Percentiles rank a stretch among this genome's conserved stretches.
Evolutionary conservation across 768 basidiomycete species (phyloP).

Genomic region (Termitomyces sp.): DNA sequence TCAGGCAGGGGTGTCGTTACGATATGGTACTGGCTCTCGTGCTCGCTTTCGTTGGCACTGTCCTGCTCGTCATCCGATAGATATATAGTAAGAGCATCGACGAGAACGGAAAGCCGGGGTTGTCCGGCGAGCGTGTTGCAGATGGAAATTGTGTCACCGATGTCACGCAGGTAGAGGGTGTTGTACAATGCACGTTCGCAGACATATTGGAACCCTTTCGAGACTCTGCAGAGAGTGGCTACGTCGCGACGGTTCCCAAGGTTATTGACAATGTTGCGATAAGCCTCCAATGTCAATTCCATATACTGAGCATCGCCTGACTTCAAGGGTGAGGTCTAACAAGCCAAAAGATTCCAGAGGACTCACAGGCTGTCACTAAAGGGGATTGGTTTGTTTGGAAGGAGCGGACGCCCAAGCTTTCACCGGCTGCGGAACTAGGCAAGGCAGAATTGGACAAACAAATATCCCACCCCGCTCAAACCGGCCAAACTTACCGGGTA

Average conservation of each 20-base stretch:
- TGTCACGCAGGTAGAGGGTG: conserved; percentile 45
- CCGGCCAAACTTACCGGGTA: conserved; percentile 7
- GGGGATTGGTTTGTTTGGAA: conserved; percentile 13
- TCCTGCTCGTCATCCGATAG: conserved; percentile 29
- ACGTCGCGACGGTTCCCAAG: conserved; percentile 52
- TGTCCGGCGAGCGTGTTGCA: conserved; percentile 44
- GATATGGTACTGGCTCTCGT: conserved; percentile 20
- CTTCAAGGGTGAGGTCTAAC: neutral
- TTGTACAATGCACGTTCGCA: conserved; percentile 62
- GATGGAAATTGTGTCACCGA: conserved; percentile 34
- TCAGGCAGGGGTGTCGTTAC: conserved; percentile 24
- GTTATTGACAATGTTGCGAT: conserved; percentile 52
- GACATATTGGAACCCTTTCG: conserved; percentile 47
- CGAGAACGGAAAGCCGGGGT: conserved; percentile 46
- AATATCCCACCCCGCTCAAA: neutral
- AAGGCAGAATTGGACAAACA: neutral
- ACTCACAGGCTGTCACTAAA: conserved; percentile 27
- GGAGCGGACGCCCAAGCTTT: conserved; percentile 13
- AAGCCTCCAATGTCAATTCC: conserved; percentile 59
- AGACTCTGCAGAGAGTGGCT: conserved; percentile 55
- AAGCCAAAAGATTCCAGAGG: neutral
- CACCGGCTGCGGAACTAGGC: neutral
- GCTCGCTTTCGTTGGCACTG: conserved; percentile 24
- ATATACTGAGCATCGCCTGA: conserved; percentile 48
- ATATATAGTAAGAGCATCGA: conserved; percentile 52